Percentiles rank a stretch among this genome's conserved stretches.
Evolutionary conservation across 202 grass and related monocot species (phyloP).

Genomic region (Saccharum hybrid): DNA sequence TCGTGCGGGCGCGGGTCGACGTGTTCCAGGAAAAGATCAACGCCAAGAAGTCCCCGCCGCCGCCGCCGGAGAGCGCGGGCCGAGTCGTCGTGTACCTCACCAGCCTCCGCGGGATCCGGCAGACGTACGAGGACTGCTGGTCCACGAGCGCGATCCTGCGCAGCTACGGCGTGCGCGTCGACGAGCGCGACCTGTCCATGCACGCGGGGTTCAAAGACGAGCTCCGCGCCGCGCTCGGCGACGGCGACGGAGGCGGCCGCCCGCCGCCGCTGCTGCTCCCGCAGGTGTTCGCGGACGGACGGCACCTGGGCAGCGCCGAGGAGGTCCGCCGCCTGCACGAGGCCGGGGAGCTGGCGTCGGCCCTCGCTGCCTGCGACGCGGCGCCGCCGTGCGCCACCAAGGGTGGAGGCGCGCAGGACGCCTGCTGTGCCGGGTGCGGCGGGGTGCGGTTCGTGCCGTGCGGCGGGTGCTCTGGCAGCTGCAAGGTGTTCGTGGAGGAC

Average conservation of each 20-base stretch:
- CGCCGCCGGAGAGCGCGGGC: slow-evolving; percentile 53
- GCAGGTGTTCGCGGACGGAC: slow-evolving; percentile 71
- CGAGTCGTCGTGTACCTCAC: slow-evolving; percentile 81
- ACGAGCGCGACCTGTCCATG: slow-evolving; percentile 90
- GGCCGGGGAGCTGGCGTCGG: slow-evolving; percentile 55
- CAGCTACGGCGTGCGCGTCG: slow-evolving; percentile 61
- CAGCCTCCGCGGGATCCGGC: slow-evolving; percentile 76
- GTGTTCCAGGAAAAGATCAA: slow-evolving; percentile 71
- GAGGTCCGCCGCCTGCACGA: slow-evolving; percentile 76
- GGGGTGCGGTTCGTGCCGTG: slow-evolving; percentile 73
- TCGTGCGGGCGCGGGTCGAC: slow-evolving; percentile 60
- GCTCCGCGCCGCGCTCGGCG: slow-evolving; percentile 54
- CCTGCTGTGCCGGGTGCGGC: slow-evolving; percentile 48
- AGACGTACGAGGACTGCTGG: slow-evolving; percentile 87
- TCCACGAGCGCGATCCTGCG: slow-evolving; percentile 56
- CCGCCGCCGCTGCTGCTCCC: slow-evolving; percentile 34
- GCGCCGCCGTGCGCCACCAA: slow-evolving; percentile 14
- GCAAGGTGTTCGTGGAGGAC: slow-evolving; percentile 79
- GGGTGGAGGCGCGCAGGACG: not conserved
- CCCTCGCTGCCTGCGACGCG: slow-evolving; percentile 44
- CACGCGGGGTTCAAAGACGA: slow-evolving; percentile 87
- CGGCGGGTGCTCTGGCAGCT: slow-evolving; percentile 78
- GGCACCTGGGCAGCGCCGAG: slow-evolving; percentile 66
- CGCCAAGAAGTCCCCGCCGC: slow-evolving; percentile 24
- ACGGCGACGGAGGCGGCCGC: not conserved